phyloP scores from a whole-genome alignment of 306 rosid species.

The Albizia julibrissin region DNA sequence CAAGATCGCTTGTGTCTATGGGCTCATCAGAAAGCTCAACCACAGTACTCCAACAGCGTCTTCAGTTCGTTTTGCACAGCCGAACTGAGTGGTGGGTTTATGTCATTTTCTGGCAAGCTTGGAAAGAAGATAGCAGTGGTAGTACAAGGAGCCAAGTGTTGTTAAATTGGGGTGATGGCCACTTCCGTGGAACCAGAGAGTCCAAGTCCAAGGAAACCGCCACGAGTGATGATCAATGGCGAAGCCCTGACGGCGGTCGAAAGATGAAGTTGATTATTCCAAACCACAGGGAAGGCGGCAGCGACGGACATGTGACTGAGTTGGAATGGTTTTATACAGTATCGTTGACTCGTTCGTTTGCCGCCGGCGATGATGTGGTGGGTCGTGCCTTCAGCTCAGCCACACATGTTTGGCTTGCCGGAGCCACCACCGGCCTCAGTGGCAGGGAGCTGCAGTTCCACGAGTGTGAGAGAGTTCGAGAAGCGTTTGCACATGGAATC shows the following conservation, averaged over 20 bases:
- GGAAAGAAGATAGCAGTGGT: background rate
- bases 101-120: slow-evolving; percentile 56
- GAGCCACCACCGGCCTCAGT: background rate
- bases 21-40: slow-evolving; percentile 10
- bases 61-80: slow-evolving; percentile 43
- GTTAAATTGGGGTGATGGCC: slow-evolving; percentile 47
- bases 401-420: slow-evolving; percentile 46
- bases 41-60: slow-evolving; percentile 42
- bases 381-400: slow-evolving; percentile 40
- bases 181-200: slow-evolving; percentile 34
- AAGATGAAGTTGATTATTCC: background rate
- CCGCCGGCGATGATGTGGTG: slow-evolving; percentile 8
- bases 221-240: background rate
- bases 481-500: slow-evolving; percentile 46
- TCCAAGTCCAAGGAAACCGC: background rate
- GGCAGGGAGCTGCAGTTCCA: slow-evolving; percentile 19
- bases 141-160: slow-evolving; percentile 9
- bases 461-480: slow-evolving; percentile 48
- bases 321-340: slow-evolving; percentile 43
- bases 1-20: background rate
- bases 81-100: slow-evolving; percentile 59
- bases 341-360: slow-evolving; percentile 31
- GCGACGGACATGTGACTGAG: background rate
- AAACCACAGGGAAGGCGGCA: background rate
- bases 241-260: background rate